These are phyloP conservation scores for Phaffia australis DNA, from an alignment of 768 basidiomycete species.

Conservation along the genomic window DNA sequence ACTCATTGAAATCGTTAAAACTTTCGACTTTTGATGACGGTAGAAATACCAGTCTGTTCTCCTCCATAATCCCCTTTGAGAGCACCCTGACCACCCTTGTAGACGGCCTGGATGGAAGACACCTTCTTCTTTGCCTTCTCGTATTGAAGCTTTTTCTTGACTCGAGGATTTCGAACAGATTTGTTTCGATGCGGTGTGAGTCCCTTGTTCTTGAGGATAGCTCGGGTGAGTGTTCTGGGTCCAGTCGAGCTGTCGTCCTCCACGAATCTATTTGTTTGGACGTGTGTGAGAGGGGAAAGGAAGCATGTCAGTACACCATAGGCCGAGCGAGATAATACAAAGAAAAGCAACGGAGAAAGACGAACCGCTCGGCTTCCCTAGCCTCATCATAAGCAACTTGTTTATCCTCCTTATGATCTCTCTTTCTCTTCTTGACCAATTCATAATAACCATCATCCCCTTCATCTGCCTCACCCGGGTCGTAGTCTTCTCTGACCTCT, in stretches of 20 bases:
- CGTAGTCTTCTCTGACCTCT: slow-evolving; percentile 27
- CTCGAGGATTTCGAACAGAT: slow-evolving; percentile 85
- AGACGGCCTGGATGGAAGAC: slow-evolving; percentile 79
- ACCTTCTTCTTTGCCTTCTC: slow-evolving; percentile 92
- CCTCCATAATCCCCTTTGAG: slow-evolving; percentile 69
- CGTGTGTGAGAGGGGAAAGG: neutral
- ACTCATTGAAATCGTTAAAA: slow-evolving; percentile 37
- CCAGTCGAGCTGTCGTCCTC: slow-evolving; percentile 46
- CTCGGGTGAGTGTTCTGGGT: slow-evolving; percentile 76
- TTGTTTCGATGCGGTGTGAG: slow-evolving; percentile 83
- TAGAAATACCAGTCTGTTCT: slow-evolving; percentile 85
- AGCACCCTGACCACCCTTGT: slow-evolving; percentile 66
- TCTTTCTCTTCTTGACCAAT: slow-evolving; percentile 63
- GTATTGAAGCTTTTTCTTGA: slow-evolving; percentile 86
- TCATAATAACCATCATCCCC: slow-evolving; percentile 71
- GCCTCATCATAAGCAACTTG: slow-evolving; percentile 67
- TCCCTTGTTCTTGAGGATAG: slow-evolving; percentile 88
- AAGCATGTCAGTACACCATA: neutral
- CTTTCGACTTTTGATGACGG: slow-evolving; percentile 73
- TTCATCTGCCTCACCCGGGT: slow-evolving; percentile 38
- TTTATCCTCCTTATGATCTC: slow-evolving; percentile 64
- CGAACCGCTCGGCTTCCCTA: slow-evolving; percentile 51
- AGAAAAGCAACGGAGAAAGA: slow-evolving; percentile 17
- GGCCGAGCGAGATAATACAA: neutral
- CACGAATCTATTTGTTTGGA: slow-evolving; percentile 23